Base-by-base conservation (phyloP, 108 stramenopile genomes). In the Stephanodiscus minutulus region DNA sequence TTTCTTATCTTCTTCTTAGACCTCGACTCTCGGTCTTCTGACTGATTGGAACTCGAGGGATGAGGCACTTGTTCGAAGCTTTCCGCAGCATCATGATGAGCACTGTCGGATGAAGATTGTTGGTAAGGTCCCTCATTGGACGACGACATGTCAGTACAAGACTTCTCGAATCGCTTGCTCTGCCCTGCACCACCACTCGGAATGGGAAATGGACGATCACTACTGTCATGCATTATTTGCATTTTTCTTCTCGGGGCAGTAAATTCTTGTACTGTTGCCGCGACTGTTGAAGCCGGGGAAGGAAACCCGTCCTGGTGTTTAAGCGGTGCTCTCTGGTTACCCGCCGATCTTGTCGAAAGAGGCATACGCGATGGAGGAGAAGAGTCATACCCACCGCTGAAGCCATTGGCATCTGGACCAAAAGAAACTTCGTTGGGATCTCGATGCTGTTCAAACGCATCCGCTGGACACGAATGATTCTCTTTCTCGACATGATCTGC, bases 221-320 rank as follows among this genome's bases (percentile, higher is more conserved):
- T 29, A 35, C 18, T 49, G 24, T 24, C 52, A 44, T 43, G 17
- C 13, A 24, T 46, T 28, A 24, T 20, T 10, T 25, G 27, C 24
- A 22, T 22, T 21, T 57, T 68, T 57, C 29, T 47, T 58, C 72
- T 29, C 20, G 61, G 49, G 24, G 35, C 61, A 24, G 54, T 48
- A 52, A 56, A 48, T 8, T 69, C 57, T 0, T 53, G 64, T 13
- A 64, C 64, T 27, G 79, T 74, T 58, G 68, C 72, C 24, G 70
- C 73, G 7, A 74, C 73, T 24, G 73, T 74, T 5, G 79, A 74
- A 12, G 72, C 37, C 29, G 72, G 79, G 21, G 79, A 81, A 18
- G 39, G 68, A 35, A 28, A 27, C 5, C 49, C 25, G 27, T 29
- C 33, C 20, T 24, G 12, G 37, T 24, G n/a, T 41, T 10, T 35